These are phyloP conservation scores for Porogramme epimiltina DNA, from an alignment of 1,284 basidiomycete species.

Conservation along the genomic window DNA sequence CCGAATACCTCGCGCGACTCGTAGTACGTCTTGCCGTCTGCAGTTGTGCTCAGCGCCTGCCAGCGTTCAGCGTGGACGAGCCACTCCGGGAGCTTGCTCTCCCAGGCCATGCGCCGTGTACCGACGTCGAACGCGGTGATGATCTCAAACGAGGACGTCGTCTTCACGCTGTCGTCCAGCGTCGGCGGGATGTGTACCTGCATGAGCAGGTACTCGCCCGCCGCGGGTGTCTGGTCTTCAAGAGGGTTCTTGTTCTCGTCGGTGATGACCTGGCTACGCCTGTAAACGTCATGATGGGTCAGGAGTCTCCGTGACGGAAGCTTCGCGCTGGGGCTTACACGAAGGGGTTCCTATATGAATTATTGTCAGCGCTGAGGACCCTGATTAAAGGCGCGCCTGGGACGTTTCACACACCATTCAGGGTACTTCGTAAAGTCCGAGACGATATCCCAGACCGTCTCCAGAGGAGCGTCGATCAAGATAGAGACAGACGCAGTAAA, in stretches of 20 bases:
- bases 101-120: slow-evolving; percentile 61
- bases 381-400: background rate
- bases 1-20: slow-evolving; percentile 65
- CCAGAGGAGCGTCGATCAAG: slow-evolving; percentile 47
- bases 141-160: slow-evolving; percentile 32
- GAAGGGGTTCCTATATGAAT: slow-evolving; percentile 60
- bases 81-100: slow-evolving; percentile 41
- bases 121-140: slow-evolving; percentile 47
- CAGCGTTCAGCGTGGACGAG: slow-evolving; percentile 58
- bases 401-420: slow-evolving; percentile 48
- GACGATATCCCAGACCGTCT: slow-evolving; percentile 50
- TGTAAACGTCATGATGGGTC: slow-evolving; percentile 29
- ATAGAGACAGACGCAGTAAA: slow-evolving; percentile 40
- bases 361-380: background rate
- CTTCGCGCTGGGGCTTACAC: slow-evolving; percentile 41
- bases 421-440: slow-evolving; percentile 50
- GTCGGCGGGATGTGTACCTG: slow-evolving; percentile 62
- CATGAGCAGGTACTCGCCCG: slow-evolving; percentile 50
- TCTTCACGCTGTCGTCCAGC: slow-evolving; percentile 36
- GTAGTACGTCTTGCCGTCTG: slow-evolving; percentile 59
- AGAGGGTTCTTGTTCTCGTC: slow-evolving; percentile 44
- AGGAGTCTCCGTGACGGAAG: background rate
- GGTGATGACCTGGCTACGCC: slow-evolving; percentile 55
- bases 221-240: slow-evolving; percentile 48
- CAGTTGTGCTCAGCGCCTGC: slow-evolving; percentile 58